phyloP scores from a whole-genome alignment of 768 basidiomycete species.

The Kondoa subrosea region DNA sequence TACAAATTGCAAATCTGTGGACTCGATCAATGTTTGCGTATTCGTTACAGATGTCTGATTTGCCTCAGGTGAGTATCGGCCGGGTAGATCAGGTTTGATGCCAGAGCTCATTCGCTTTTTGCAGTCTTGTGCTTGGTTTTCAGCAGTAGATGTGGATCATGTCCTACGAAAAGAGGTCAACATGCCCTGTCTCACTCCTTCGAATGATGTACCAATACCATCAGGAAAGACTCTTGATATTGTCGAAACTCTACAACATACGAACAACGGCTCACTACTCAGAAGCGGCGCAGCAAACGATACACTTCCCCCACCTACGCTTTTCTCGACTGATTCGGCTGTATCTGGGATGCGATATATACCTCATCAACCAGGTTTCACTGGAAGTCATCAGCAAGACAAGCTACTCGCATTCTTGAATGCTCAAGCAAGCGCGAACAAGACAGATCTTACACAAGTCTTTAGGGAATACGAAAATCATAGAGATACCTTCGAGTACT shows the following conservation, averaged over 20 bases:
- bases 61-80: constrained; percentile 66
- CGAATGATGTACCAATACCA: constrained; percentile 62
- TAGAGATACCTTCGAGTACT: no score
- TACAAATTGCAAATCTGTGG: constrained; percentile 94
- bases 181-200: constrained; percentile 88
- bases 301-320: not conserved
- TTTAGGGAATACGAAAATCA: not conserved
- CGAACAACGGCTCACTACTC: constrained; percentile 42
- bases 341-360: not conserved
- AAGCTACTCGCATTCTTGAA: not conserved
- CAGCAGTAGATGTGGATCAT: constrained; percentile 78
- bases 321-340: not conserved
- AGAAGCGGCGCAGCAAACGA: constrained; percentile 6
- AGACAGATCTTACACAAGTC: not conserved
- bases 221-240: constrained; percentile 80
- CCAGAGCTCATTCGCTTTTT: not conserved
- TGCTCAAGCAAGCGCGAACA: not conserved
- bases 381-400: not conserved
- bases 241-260: constrained; percentile 45
- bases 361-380: not conserved
- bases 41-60: constrained; percentile 83
- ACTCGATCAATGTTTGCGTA: constrained; percentile 78
- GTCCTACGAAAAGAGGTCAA: constrained; percentile 90
- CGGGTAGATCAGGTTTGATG: constrained; percentile 5
- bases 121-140: constrained; percentile 65